Evolutionary conservation across 345 rosid species (phyloP).

Genomic region (Crucihimalaya himalaica): DNA sequence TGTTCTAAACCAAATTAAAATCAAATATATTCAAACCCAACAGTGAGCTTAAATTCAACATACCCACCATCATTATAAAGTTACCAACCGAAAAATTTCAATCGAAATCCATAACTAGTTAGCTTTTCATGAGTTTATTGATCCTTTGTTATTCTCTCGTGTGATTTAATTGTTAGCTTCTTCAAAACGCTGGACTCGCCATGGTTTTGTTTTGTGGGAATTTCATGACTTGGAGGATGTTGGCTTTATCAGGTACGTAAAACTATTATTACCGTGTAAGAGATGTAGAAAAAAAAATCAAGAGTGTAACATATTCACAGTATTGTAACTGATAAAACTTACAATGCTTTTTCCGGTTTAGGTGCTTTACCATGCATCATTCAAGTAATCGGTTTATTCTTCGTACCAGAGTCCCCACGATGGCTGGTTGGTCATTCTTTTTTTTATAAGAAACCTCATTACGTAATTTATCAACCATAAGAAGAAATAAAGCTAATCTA

Average conservation of each 20-base stretch:
- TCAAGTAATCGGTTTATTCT: conserved; percentile 46
- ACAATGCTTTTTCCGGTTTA: neutral
- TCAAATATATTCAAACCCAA: no score
- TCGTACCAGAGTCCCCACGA: conserved; percentile 65
- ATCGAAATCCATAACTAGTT: no score
- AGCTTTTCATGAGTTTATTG: neutral
- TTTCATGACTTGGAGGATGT: conserved; percentile 37
- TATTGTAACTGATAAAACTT: neutral
- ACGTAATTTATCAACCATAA: neutral
- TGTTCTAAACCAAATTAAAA: no score
- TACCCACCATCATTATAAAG: no score
- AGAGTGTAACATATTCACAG: neutral
- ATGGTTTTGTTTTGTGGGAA: conserved; percentile 34
- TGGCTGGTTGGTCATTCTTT: conserved; percentile 46
- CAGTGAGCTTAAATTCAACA: no score
- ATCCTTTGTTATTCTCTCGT: neutral
- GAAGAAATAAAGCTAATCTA: neutral
- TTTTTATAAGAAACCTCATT: neutral
- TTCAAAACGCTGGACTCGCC: conserved; percentile 40
- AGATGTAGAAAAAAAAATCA: neutral
- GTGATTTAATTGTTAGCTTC: conserved; percentile 28
- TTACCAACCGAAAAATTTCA: no score
- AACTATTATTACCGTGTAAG: neutral
- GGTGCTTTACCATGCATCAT: conserved; percentile 45
- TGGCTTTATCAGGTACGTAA: conserved; percentile 38